Percentiles rank a stretch among this genome's conserved stretches.
These are phyloP conservation scores for Ilyonectria robusta DNA, from an alignment of 2,329 filamentous ascomycete genomes.

Conservation along the genomic window DNA sequence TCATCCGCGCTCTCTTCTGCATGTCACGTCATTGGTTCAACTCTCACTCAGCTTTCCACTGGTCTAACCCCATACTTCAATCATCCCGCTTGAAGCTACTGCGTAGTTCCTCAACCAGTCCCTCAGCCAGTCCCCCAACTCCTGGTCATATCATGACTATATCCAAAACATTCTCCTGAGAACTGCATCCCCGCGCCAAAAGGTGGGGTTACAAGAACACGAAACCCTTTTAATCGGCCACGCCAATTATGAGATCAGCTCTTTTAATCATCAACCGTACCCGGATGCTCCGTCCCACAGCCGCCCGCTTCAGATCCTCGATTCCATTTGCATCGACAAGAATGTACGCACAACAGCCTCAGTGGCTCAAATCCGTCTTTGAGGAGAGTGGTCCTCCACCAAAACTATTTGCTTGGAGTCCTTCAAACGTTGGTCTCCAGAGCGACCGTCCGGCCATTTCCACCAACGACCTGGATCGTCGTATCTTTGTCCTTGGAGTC, in stretches of 20 bases:
- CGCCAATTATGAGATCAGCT: constrained; percentile 8
- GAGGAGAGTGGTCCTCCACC: constrained; percentile 45
- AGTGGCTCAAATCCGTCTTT: constrained; percentile 54
- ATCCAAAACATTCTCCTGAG: background rate
- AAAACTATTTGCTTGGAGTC: constrained; percentile 56
- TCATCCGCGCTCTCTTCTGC: background rate
- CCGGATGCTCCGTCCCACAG: background rate
- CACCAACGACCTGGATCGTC: constrained; percentile 47
- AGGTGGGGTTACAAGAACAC: background rate
- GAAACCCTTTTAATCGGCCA: too few relatives aligned
- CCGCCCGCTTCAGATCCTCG: background rate
- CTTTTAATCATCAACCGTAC: background rate
- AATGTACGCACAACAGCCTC: constrained; percentile 47
- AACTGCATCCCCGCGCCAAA: background rate
- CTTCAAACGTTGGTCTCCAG: constrained; percentile 46
- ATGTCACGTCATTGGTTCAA: background rate
- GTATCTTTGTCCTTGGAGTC: constrained; percentile 83
- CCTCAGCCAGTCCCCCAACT: background rate
- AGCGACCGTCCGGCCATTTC: background rate
- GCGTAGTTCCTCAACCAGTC: background rate
- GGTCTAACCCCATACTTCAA: background rate
- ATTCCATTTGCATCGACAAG: constrained; percentile 25
- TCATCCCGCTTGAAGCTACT: background rate
- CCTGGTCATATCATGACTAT: constrained; percentile 1
- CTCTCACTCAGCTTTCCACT: background rate